Conservation (phyloP, 495 filamentous ascomycete genomes). For the Trypethelium eluteriae region DNA sequence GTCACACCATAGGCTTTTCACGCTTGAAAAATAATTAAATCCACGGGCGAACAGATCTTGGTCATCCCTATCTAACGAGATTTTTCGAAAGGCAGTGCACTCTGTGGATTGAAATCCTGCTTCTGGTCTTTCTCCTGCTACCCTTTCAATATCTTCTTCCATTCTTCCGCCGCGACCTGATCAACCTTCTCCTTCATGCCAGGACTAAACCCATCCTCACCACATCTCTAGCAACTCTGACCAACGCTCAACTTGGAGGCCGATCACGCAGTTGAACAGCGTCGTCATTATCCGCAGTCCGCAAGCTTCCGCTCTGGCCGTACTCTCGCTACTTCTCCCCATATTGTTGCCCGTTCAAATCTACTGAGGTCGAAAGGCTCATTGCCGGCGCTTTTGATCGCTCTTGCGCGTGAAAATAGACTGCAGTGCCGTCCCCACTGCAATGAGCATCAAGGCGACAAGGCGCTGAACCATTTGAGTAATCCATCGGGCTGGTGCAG, state of each 20-base stretch:
- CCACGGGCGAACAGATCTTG: neutral
- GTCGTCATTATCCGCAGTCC: neutral
- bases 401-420: slow-evolving; percentile 5
- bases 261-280: too few relatives aligned
- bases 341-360: too few relatives aligned
- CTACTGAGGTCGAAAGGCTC: neutral
- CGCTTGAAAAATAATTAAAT: neutral
- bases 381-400: neutral
- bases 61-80: neutral
- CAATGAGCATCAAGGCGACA: neutral
- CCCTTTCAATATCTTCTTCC: too few relatives aligned
- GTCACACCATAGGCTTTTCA: neutral
- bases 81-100: neutral
- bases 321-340: neutral
- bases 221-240: too few relatives aligned
- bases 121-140: too few relatives aligned
- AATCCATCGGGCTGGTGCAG: slow-evolving; percentile 1
- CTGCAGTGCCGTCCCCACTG: slow-evolving; percentile 5
- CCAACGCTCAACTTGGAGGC: too few relatives aligned
- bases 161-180: too few relatives aligned
- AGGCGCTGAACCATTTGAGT: slow-evolving; percentile 4
- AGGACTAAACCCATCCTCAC: too few relatives aligned
- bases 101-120: too few relatives aligned
- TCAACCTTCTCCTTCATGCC: too few relatives aligned
- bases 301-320: neutral